Evolutionary conservation across 176 grass and related monocot species (phyloP), one percentile per base, ranked within the genome.

Genomic region (Carex pumila): DNA sequence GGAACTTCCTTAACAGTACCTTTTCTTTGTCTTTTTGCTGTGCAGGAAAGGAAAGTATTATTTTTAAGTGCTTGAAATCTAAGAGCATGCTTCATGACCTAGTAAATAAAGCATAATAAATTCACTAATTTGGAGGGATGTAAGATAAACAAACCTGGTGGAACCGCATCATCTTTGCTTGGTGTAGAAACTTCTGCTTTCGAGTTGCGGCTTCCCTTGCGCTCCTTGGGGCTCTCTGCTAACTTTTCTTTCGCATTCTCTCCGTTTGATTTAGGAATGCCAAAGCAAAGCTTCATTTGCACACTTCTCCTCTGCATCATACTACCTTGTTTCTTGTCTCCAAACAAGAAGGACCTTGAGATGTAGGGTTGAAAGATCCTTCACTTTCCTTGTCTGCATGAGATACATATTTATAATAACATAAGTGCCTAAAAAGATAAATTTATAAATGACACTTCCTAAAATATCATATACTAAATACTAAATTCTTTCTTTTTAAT

Each of bases 11-110:
- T 91, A 43, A 66, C 89, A 25, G 25, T 25, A 56, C 77, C 61
- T 87, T 82, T 92, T 57, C 58, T 57, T 74, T 95, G 85, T 74
- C 88, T 91, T 86, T 91, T 89, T 79, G 65, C 83, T 58, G 90
- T 89, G 58, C 82, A 78, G 83, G 74, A 60, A 79, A 36, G 79
- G 12, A 10, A 67, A 61, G 72, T 52, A 62, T 39, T 41, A 36
- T 86, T 61, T 80, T 52, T 61, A 57, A 49, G 3, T 13, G 5
- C 6, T 25, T 56, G 19, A 56, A 76, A 25, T 77, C 21, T 77
- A 54, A 30, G 13, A 77, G 22, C 21, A 14, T 31, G 13, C 21
- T 76, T 76, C 22, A 9, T 30, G 12, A 31, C 22, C 13, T 32
- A 55, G 50, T 54, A 77, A 17, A 34, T 32, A 77, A 50, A 53